Conservation (phyloP, 164 flowering plant species). For the Berberis vulgaris region DNA sequence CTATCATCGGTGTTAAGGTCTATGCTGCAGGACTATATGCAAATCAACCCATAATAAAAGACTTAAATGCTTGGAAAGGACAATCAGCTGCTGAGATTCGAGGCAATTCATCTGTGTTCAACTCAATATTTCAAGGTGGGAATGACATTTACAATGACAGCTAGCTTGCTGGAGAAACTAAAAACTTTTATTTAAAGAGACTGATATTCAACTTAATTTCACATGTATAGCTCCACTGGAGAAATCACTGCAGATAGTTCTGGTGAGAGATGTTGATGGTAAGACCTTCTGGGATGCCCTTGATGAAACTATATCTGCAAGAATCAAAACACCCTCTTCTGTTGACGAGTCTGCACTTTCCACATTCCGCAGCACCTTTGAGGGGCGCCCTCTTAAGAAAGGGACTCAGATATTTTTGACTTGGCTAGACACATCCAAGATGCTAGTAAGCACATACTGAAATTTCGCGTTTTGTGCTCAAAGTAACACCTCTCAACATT, state of each 20-base stretch:
- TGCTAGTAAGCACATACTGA: constrained; percentile 48
- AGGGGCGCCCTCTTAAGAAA: constrained; percentile 68
- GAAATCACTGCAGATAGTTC: constrained; percentile 71
- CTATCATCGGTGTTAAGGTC: constrained; percentile 83
- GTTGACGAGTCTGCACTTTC: constrained; percentile 71
- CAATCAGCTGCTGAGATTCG: constrained; percentile 35
- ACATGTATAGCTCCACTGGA: constrained; percentile 53
- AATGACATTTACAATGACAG: background rate
- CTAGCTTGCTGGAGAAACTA: background rate
- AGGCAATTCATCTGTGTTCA: constrained; percentile 34
- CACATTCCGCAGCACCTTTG: constrained; percentile 56
- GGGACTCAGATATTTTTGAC: constrained; percentile 71
- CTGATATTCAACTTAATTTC: constrained; percentile 9
- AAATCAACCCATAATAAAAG: constrained; percentile 24
- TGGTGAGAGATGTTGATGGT: constrained; percentile 90
- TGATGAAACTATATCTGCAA: constrained; percentile 73
- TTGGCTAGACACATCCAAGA: constrained; percentile 67
- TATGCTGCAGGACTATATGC: constrained; percentile 74
- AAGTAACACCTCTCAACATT: no score
- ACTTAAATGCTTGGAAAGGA: constrained; percentile 48
- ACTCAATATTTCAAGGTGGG: constrained; percentile 48
- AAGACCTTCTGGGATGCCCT: constrained; percentile 95
- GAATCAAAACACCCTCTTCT: constrained; percentile 46
- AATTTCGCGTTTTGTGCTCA: background rate
- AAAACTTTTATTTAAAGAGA: background rate